Evolutionary conservation across 768 basidiomycete genomes (phyloP).

Genomic region (Arthromyces matolae): DNA sequence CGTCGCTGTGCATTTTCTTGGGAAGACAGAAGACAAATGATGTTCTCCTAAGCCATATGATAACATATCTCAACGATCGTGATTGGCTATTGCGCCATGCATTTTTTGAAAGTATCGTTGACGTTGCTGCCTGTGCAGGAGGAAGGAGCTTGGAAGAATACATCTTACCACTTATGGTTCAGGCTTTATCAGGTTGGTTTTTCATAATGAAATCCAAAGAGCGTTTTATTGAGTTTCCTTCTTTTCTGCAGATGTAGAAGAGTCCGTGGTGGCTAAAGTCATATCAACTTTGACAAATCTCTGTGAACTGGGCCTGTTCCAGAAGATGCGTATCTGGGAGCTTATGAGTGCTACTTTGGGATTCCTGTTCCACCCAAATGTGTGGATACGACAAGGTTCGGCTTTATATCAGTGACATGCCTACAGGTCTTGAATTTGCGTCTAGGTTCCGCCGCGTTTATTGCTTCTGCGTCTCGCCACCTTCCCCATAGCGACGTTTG

Average conservation of each 20-base stretch:
- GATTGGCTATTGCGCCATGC: conserved; percentile 90
- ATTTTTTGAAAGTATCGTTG: conserved; percentile 95
- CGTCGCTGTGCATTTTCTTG: conserved; percentile 88
- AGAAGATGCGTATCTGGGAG: conserved; percentile 97
- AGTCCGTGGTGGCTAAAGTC: conserved; percentile 89
- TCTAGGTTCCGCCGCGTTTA: conserved; percentile 81
- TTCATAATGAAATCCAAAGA: neutral
- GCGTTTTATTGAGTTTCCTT: neutral
- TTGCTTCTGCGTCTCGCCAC: conserved; percentile 80
- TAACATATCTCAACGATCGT: conserved; percentile 78
- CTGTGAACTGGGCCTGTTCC: conserved; percentile 85
- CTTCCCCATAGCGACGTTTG: conserved; percentile 88
- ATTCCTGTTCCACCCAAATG: conserved; percentile 92
- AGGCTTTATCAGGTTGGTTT: conserved; percentile 81
- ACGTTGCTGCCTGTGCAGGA: conserved; percentile 92
- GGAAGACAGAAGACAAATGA: conserved; percentile 93
- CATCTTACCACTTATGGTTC: conserved; percentile 94
- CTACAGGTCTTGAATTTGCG: neutral
- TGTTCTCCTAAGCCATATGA: conserved; percentile 86
- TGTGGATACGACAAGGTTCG: conserved; percentile 93
- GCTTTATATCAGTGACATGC: neutral
- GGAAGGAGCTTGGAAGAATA: conserved; percentile 92
- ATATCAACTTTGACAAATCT: conserved; percentile 84
- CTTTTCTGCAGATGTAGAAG: conserved; percentile 75
- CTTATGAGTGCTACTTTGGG: conserved; percentile 84